Conservation (phyloP, 352 stramenopile genomes). For the Pelagophyceae sp. region DNA sequence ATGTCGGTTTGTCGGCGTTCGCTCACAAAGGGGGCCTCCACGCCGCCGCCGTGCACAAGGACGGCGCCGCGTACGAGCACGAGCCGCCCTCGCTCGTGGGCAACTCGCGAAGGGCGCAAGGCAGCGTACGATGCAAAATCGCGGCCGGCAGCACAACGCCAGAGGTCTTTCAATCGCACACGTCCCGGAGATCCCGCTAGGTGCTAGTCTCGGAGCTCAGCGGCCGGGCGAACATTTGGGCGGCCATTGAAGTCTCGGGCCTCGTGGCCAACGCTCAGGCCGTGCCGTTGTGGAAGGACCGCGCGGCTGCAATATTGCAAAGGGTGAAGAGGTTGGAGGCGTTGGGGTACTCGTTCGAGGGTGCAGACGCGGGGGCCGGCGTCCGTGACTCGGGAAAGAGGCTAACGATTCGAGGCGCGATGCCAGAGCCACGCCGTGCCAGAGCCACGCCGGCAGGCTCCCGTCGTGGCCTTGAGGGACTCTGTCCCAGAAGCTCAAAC, state of each 20-base stretch:
- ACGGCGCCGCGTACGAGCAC: conserved; percentile 57
- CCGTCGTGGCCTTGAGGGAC: too few relatives aligned
- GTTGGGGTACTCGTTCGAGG: conserved; percentile 65
- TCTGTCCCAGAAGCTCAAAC: too few relatives aligned
- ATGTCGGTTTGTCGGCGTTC: conserved; percentile 59
- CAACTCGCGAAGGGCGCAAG: conserved; percentile 51
- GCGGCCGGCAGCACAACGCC: too few relatives aligned
- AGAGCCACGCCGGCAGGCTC: too few relatives aligned
- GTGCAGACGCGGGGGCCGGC: too few relatives aligned
- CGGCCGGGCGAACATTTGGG: conserved; percentile 60
- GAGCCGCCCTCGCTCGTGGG: conserved; percentile 54
- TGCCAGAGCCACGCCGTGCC: too few relatives aligned
- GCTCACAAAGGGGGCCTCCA: conserved; percentile 70
- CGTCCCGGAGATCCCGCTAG: too few relatives aligned
- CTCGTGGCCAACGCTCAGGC: conserved; percentile 29
- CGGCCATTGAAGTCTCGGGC: conserved; percentile 49
- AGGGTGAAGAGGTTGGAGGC: conserved; percentile 59
- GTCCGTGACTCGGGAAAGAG: too few relatives aligned
- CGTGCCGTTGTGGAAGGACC: conserved; percentile 26
- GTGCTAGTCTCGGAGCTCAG: conserved; percentile 59
- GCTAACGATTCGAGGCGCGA: too few relatives aligned
- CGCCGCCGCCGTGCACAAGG: conserved; percentile 56
- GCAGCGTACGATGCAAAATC: too few relatives aligned
- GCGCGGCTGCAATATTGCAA: conserved; percentile 50
- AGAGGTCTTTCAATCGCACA: too few relatives aligned